Evolutionary conservation across 2,329 filamentous ascomycete species (phyloP), one percentile per base, ranked within the genome.

Genomic region (Aspergillus aculeatus): DNA sequence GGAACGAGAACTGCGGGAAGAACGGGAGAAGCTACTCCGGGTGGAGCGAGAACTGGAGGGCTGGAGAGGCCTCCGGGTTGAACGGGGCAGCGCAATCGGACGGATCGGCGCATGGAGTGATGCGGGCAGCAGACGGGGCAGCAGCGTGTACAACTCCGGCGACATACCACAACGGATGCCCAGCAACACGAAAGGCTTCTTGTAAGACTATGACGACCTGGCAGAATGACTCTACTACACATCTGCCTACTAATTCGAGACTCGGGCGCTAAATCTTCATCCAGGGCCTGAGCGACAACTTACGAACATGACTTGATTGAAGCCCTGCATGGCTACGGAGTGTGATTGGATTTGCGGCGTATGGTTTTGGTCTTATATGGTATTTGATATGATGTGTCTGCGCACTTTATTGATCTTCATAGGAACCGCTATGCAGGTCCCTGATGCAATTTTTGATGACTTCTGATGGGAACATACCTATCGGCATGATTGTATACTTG

Each of bases 21-120:
- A 96, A 77, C 86, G 85, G 63, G 95, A 98, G 77, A 94, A 90
- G 77, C 83, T 82, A 1, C 78, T 93, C 29, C 84, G 89, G 32
- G 81, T 98, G n/a, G 93, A 97, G 77, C 86, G 92, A 51, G 94
- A 98, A 76, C 77, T 97, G 9, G 92, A 96, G 66, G 87, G 86
- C 2, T 91, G 89, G 85, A 96, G 94, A 73, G 81, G 80, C 16
- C 78, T 93, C 29, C 82, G 89, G 35, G 80, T 86, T 63, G 90
- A 93, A 69, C 87, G 82, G 56, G 78, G 77, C 5, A 76, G 73
- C 60, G 67, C 67, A 23, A 64, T 75, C 47, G 72, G 69, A 50
- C 69, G 70, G 48, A 69, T 75, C 59, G 65, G 68, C 44, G 69
- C 69, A 6, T 65, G 78, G 50, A 78, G 74, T 48, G 77, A 80